Base-by-base conservation (phyloP, 441 rosid genomes). In the Cnidoscolus chayamansa region DNA sequence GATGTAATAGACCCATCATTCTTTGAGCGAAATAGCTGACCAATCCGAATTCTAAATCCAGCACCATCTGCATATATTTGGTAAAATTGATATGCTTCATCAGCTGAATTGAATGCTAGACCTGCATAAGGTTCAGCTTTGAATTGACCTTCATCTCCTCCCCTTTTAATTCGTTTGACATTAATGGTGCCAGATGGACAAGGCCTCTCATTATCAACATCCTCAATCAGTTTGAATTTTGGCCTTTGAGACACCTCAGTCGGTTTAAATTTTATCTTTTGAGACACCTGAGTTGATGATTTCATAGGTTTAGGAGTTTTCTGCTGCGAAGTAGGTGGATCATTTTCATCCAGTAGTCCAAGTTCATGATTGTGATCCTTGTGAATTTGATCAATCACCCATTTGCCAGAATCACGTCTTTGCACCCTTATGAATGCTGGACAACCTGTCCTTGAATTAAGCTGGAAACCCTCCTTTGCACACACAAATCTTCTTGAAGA, bases 321-420 rank as follows among this genome's bases (percentile, higher is more conserved):
- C 71, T 65, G 76, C 54, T 47, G 76, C 48, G 30, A 32, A 77
- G 77, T 13, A 0, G 87, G 79, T 13, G 79, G 69, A 68, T 13
- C 54, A 68, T 74, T 81, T 63, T 83, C 88, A 15, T 71, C 85
- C 32, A 70, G 76, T 59, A 64, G 65, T 32, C 86, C 87, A 25
- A 93, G 90, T 69, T 88, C 92, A 76, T 93, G 94, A 79, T 91
- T 93, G 65, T 93, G 96, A 70, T 93, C 94, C 68, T 86, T 86
- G 50, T 85, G 86, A 63, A 94, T 80, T 82, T 91, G 98, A 60
- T 91, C 95, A 60, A 94, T 78, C 76, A 89, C 80, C 96, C 97
- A 91, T 80, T 90, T 94, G 20, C 97, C 93, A 10, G 91, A 86
- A 83, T 88, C 93, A 63, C 85, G 78, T 75, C 80, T 76, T 56